phyloP scores from a whole-genome alignment of 805 yeast genomes.

The Kockiozyma suomiensis region DNA sequence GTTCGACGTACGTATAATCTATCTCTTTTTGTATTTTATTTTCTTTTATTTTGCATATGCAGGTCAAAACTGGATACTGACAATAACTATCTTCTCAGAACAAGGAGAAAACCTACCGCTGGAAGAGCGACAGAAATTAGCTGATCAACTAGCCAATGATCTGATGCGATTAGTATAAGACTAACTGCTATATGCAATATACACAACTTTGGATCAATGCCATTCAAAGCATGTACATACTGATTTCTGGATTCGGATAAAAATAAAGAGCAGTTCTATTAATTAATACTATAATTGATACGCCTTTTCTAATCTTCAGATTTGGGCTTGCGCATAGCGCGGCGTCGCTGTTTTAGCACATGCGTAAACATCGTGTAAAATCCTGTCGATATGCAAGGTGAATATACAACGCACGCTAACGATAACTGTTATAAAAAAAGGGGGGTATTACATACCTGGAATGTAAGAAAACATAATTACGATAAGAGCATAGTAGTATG shows the following conservation, averaged over 20 bases:
- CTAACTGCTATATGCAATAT: too few species aligned
- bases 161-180: slow-evolving; percentile 33
- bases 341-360: slow-evolving; percentile 85
- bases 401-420: neutral
- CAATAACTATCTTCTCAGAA: slow-evolving; percentile 10
- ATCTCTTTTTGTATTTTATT: neutral
- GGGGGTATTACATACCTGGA: slow-evolving; percentile 66
- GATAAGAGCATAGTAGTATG: slow-evolving; percentile 60
- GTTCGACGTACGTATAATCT: slow-evolving; percentile 34
- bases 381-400: slow-evolving; percentile 15
- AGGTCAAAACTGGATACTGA: neutral
- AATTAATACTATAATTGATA: neutral
- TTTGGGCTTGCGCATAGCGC: slow-evolving; percentile 48
- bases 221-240: too few species aligned
- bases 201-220: too few species aligned
- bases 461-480: slow-evolving; percentile 65
- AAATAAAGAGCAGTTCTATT: too few species aligned
- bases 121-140: slow-evolving; percentile 41
- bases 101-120: slow-evolving; percentile 31
- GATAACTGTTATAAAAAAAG: too few species aligned
- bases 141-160: slow-evolving; percentile 42
- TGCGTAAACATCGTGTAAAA: slow-evolving; percentile 80
- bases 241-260: too few species aligned
- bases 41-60: too few species aligned
- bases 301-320: neutral